Evolutionary conservation across 176 grass and related monocot species (phyloP), one percentile per base, ranked within the genome.

Genomic region (Oryza glumipatula): DNA sequence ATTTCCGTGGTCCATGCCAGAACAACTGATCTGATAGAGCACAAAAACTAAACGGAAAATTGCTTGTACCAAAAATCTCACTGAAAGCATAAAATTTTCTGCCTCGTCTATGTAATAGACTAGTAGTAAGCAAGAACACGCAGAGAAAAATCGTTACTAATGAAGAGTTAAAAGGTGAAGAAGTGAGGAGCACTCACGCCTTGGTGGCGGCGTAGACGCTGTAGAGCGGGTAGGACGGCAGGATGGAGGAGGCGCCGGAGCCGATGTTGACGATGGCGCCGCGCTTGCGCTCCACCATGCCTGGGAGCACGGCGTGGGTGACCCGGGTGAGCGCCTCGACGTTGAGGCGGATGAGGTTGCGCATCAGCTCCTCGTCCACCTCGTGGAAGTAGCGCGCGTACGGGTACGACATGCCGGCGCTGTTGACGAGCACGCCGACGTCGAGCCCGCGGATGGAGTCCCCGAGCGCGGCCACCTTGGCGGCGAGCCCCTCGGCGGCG

Each of bases 341-440:
- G 80, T 97, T 97, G 81, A 97, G 87, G 70, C 79, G 91, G 16
- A 92, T 47, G 17, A 97, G 84, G 33, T 67, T 86, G 15, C 81
- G 85, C 68, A 71, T 68, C 5, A 88, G 66, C 15, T 77, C 86
- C 49, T 93, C 88, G 73, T 90, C 89, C 65, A 87, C 87, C 89
- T 97, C 89, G 41, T 97, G 91, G 85, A 97, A 92, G 89, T 92
- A 97, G 32, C 79, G 85, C 28, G 87, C 82, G 65, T 77, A 80
- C 47, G 94, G 94, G 81, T 97, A 91, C 22, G 77, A 89, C 14
- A 63, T n/a, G 6, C 92, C 94, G 7, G 90, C 94, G 68, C 72
- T 90, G 88, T 97, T 97, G 5, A 97, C 87, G 19, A 97, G 90
- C 61, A 97, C 76, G n/a, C 94, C 94, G 54, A 97, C 88, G 81